Evolutionary conservation across 2,329 filamentous ascomycete species (phyloP), one percentile per base, ranked within the genome.

Genomic region (Colletotrichum sp.): DNA sequence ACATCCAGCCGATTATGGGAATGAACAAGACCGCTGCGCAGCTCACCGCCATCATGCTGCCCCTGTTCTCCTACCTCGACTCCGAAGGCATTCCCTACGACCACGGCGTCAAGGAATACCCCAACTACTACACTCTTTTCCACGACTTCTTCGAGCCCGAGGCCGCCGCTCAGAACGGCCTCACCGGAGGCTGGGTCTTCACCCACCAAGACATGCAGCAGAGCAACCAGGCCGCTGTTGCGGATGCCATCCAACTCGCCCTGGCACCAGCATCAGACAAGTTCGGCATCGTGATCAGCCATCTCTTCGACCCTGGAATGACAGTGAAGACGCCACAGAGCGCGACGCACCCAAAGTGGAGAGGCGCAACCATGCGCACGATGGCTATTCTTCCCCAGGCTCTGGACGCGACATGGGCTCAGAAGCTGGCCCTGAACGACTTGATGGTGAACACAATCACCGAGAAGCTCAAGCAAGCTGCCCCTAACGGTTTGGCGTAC

Each of bases 1-100:
- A 76, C 61, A 66, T 75, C n/a, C 75, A 76, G 27, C 75, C 75
- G 12, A 76, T 76, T 64, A 75, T 76, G 75, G 73, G 75, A 24
- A 70, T 76, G 73, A 75, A 75, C 66, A 75, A 66, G 73, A 76
- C 75, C 1, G 73, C 63, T 7, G 13, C n/a, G 8, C 34, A 76
- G n/a, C 66, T 76, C 1, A 55, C 55, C 16, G 54, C 63, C 9
- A 54, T 73, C n/a, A 47, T 76, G 5, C 58, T 70, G 31, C 75
- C 75, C 2, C 59, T 76, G 6, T 51, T 76, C 3, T 55, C 71
- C 0, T 75, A 75, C 34, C 69, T 76, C 18, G 43, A 75, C 12
- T 59, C 69, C 3, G 70, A 76, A 24, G 27, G 36, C 1, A 73
- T 76, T 2, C 75, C 75, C 0, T 71, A 76, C 69, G 70, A 75